phyloP scores from a whole-genome alignment of 768 basidiomycete genomes.

The Termitomyces sp. region DNA sequence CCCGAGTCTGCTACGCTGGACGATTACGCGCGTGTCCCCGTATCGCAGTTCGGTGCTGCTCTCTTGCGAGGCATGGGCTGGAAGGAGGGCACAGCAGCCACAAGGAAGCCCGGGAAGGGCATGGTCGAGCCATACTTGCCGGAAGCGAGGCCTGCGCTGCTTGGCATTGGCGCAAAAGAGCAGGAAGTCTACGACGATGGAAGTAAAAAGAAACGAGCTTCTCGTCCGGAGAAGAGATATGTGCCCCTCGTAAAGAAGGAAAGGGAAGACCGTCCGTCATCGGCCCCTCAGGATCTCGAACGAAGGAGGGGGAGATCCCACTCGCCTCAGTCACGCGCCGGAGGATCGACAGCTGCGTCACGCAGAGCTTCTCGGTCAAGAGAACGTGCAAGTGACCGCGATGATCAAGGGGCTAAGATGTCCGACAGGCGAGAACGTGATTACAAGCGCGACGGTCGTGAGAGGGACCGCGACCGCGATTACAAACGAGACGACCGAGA shows the following conservation, averaged over 20 bases:
- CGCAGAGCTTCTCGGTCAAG: slow-evolving; percentile 49
- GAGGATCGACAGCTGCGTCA: slow-evolving; percentile 36
- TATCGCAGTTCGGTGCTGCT: slow-evolving; percentile 90
- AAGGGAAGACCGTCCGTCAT: slow-evolving; percentile 27
- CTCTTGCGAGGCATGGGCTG: slow-evolving; percentile 96
- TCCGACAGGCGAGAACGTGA: slow-evolving; percentile 13
- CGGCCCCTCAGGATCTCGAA: slow-evolving; percentile 11
- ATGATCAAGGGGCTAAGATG: slow-evolving; percentile 21
- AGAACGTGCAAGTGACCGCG: slow-evolving; percentile 27
- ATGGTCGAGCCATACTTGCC: slow-evolving; percentile 79
- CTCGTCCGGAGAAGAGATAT: slow-evolving; percentile 68
- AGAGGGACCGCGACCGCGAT: slow-evolving; percentile 5
- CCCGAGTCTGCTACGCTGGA: slow-evolving; percentile 72
- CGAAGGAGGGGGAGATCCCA: slow-evolving; percentile 27
- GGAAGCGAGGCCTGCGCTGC: slow-evolving; percentile 70
- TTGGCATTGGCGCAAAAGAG: slow-evolving; percentile 95
- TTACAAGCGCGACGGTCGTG: slow-evolving; percentile 8
- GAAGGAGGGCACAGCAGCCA: slow-evolving; percentile 76
- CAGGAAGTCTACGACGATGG: slow-evolving; percentile 68
- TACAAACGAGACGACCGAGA: slow-evolving; percentile 6
- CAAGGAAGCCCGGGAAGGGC: slow-evolving; percentile 55
- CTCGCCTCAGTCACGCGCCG: slow-evolving; percentile 26
- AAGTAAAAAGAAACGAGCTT: slow-evolving; percentile 42
- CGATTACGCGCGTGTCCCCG: slow-evolving; percentile 87
- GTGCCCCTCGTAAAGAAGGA: slow-evolving; percentile 78